A percentile compares a stretch with the other conserved stretches of the same genome.
phyloP scores from a whole-genome alignment of 2,329 filamentous ascomycete species.

The Trichoderma oligosporum region DNA sequence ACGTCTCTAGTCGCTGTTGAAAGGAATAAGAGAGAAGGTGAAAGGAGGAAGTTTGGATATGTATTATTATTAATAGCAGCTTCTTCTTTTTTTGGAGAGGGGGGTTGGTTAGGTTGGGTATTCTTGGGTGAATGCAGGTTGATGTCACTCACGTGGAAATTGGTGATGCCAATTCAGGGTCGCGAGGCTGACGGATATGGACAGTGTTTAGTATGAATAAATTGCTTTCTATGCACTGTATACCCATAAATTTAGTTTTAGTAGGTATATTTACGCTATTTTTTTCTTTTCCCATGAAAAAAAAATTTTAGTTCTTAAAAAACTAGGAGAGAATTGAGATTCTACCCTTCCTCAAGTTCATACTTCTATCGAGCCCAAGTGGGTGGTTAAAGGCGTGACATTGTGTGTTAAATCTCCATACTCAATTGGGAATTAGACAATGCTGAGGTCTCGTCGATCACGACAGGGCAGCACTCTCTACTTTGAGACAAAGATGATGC shows the following conservation, averaged over 20 bases:
- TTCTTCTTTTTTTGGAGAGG: no score
- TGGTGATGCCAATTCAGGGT: slow-evolving; percentile 1
- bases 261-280: not conserved
- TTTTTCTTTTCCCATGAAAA: not conserved
- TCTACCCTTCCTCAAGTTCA: no score
- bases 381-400: no score
- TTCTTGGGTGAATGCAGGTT: slow-evolving; percentile 13
- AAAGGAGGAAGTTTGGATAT: not conserved
- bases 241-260: not conserved
- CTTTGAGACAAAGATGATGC: no score
- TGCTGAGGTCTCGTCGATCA: not conserved
- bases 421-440: not conserved
- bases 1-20: no score
- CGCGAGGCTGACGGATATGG: slow-evolving; percentile 16
- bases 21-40: no score
- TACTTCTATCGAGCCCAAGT: no score
- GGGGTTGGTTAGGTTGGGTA: not conserved
- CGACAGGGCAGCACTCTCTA: not conserved
- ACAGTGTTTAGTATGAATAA: slow-evolving; percentile 6
- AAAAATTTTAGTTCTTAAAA: not conserved
- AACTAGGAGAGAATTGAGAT: not conserved
- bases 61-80: no score
- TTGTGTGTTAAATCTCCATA: no score
- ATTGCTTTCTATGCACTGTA: not conserved
- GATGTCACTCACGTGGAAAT: slow-evolving; percentile 23